Conservation (phyloP, 148 eudicot genomes). For the Tetragonia tetragonoides region DNA sequence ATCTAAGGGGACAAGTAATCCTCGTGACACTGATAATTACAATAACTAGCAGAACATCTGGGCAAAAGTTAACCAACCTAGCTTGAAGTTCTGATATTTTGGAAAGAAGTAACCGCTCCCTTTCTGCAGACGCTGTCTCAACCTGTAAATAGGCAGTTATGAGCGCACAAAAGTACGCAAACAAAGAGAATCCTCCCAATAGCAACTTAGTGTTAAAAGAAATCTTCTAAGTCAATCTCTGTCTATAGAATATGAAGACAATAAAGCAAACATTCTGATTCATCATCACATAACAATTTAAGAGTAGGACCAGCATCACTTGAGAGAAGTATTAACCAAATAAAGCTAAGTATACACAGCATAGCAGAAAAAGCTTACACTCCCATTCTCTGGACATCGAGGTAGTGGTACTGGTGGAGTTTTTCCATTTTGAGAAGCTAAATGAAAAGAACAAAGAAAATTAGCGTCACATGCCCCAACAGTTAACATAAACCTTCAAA, state of each 20-base stretch:
- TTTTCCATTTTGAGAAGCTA: slow-evolving; percentile 71
- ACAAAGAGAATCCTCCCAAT: background rate
- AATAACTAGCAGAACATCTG: background rate
- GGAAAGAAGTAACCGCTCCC: slow-evolving; percentile 62
- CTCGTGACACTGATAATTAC: background rate
- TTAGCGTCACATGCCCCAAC: background rate
- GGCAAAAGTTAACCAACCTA: slow-evolving; percentile 44
- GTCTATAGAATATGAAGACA: background rate
- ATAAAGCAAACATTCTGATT: background rate
- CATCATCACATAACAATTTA: background rate
- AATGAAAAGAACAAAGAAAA: slow-evolving; percentile 23
- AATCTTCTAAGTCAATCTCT: background rate
- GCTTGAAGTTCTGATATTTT: slow-evolving; percentile 89
- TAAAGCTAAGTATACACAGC: slow-evolving; percentile 7
- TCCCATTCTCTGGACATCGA: slow-evolving; percentile 67
- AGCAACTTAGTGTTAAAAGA: background rate
- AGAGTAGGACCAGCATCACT: background rate
- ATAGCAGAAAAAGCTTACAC: slow-evolving; percentile 42
- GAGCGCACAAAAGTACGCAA: slow-evolving; percentile 4
- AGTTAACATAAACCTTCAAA: background rate
- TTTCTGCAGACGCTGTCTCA: slow-evolving; percentile 68
- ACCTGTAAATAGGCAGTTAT: slow-evolving; percentile 43
- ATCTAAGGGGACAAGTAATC: background rate
- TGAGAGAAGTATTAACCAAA: background rate
- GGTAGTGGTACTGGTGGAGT: slow-evolving; percentile 40